phyloP scores from a whole-genome alignment of 352 stramenopile genomes.

The Phytophthora parvispora region DNA sequence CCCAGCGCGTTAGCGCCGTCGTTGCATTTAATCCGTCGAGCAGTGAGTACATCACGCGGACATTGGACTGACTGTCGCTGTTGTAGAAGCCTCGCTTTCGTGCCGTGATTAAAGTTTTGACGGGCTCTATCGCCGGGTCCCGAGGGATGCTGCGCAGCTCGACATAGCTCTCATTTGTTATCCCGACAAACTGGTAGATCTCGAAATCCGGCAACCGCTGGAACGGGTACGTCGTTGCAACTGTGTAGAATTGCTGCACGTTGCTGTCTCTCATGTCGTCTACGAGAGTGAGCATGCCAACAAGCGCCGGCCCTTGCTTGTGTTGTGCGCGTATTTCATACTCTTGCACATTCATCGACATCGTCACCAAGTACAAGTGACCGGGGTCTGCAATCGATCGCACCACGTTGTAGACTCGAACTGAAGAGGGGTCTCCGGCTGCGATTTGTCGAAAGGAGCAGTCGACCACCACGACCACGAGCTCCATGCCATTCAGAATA shows the following conservation, averaged over 20 bases:
- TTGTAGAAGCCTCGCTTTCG: slow-evolving; percentile 40
- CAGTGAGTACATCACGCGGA: slow-evolving; percentile 27
- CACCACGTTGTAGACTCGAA: slow-evolving; percentile 44
- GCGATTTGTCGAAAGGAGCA: slow-evolving; percentile 42
- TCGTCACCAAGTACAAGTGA: slow-evolving; percentile 29
- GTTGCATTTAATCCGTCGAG: slow-evolving; percentile 18
- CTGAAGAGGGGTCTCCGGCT: slow-evolving; percentile 8
- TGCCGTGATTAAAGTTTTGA: slow-evolving; percentile 40
- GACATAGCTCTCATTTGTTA: slow-evolving; percentile 32
- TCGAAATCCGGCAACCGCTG: slow-evolving; percentile 37
- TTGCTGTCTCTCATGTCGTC: slow-evolving; percentile 28
- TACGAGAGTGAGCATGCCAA: slow-evolving; percentile 40
- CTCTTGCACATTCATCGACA: slow-evolving; percentile 41
- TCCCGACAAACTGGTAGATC: slow-evolving; percentile 25
- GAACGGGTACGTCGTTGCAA: slow-evolving; percentile 46
- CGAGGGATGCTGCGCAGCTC: slow-evolving; percentile 31
- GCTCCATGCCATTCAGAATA: slow-evolving; percentile 34
- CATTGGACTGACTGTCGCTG: slow-evolving; percentile 39
- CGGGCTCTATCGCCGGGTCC: slow-evolving; percentile 12
- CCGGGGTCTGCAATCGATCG: slow-evolving; percentile 16
- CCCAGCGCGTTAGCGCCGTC: slow-evolving; percentile 23
- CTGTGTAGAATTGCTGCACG: slow-evolving; percentile 36
- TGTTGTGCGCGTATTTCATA: slow-evolving; percentile 30
- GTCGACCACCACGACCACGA: slow-evolving; percentile 54
- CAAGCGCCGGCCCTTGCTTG: slow-evolving; percentile 24